Percentiles rank a stretch among this genome's conserved stretches.
Conservation (phyloP, 805 yeast species). For the Candida michaelii region DNA sequence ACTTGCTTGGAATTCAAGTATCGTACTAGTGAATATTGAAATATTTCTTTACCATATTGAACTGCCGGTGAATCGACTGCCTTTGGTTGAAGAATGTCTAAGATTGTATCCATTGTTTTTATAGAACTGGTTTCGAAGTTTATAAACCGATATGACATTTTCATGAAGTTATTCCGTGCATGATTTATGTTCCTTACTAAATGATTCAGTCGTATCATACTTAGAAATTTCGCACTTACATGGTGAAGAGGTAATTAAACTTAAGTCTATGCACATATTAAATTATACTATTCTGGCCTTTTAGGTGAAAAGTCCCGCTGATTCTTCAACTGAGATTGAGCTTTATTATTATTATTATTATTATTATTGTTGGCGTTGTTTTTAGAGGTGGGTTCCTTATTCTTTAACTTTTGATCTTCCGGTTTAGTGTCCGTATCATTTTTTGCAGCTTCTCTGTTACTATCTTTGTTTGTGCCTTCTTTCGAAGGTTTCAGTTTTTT, state of each 20-base stretch:
- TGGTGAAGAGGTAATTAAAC: no score
- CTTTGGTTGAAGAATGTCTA: conserved; percentile 13
- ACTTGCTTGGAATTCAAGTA: conserved; percentile 16
- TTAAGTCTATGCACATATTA: neutral
- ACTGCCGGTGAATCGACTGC: neutral
- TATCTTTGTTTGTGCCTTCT: neutral
- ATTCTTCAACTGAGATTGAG: neutral
- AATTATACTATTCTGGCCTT: neutral
- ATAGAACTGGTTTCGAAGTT: conserved; percentile 15
- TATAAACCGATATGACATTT: neutral
- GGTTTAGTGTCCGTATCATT: conserved; percentile 3
- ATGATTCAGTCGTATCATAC: conserved; percentile 1
- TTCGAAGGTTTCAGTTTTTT: neutral
- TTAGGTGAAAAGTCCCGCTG: conserved; percentile 1
- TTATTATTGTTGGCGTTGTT: neutral
- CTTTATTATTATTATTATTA: neutral
- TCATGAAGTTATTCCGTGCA: neutral
- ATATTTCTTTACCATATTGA: conserved; percentile 16
- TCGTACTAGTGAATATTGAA: conserved; percentile 14
- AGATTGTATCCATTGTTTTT: conserved; percentile 17
- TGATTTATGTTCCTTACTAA: neutral
- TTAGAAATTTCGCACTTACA: conserved; percentile 1
- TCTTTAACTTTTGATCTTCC: conserved; percentile 3
- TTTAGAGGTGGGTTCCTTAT: neutral
- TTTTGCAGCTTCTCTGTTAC: conserved; percentile 6